phyloP scores from a whole-genome alignment of 2,329 filamentous ascomycete species.

The Exophiala sp. region DNA sequence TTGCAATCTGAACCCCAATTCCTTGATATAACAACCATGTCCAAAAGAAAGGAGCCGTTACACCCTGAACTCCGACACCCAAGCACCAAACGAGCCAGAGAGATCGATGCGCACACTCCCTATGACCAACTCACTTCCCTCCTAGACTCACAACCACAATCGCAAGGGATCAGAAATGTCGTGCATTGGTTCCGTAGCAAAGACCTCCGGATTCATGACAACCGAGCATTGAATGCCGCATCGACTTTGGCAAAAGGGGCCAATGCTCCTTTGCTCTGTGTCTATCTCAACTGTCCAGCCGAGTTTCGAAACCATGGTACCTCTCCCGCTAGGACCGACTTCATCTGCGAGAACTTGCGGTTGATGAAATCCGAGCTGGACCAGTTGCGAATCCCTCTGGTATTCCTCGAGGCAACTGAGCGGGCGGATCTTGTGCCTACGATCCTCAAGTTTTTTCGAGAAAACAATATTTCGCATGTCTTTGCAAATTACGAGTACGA shows the following conservation, averaged over 20 bases:
- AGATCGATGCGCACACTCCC: constrained; percentile 43
- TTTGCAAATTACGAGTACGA: constrained; percentile 47
- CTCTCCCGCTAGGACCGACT: constrained; percentile 44
- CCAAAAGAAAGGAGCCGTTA: constrained; percentile 29
- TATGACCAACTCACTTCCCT: constrained; percentile 39
- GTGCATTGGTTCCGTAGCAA: constrained; percentile 50
- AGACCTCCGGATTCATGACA: constrained; percentile 47
- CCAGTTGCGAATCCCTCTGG: constrained; percentile 46
- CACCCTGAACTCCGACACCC: constrained; percentile 39
- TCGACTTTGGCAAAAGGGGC: constrained; percentile 43
- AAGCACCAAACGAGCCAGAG: constrained; percentile 45
- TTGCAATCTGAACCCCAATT: background rate
- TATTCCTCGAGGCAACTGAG: constrained; percentile 41
- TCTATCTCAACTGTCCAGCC: constrained; percentile 44
- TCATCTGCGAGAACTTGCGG: constrained; percentile 42
- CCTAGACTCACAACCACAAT: constrained; percentile 37
- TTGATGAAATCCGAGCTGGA: constrained; percentile 44
- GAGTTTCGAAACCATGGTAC: constrained; percentile 50
- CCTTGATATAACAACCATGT: constrained; percentile 21
- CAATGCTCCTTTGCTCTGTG: constrained; percentile 40
- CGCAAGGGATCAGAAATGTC: constrained; percentile 38
- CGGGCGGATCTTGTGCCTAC: constrained; percentile 40
- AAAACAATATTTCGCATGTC: constrained; percentile 43
- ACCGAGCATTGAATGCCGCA: constrained; percentile 44
- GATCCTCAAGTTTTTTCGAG: constrained; percentile 41